Base-by-base conservation (phyloP, 768 basidiomycete genomes). In the Neoboletus subvelutipes region DNA sequence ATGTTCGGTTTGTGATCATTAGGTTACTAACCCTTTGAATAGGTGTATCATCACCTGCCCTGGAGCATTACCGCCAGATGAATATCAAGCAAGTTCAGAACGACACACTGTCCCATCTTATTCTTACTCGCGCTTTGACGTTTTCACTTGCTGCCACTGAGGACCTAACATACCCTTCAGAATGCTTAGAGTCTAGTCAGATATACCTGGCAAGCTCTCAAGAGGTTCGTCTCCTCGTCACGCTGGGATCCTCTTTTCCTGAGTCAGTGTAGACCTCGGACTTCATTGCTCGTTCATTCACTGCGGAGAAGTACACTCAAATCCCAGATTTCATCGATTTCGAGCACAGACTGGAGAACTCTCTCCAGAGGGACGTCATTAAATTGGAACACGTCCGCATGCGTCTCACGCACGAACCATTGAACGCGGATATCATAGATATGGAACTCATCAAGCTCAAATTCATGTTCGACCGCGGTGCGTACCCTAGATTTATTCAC, bases 261-360 rank as follows among this genome's bases (percentile, higher is more conserved):
- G 45, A 64, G 18, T 42, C 15, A 36, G 46, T 29, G 20, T 64
- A 85, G 92, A 92, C 89, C 2, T 81, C 87, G 13, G 93, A 94
- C 58, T 92, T 86, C 64, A 77, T 94, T 45, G 83, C 87, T 57
- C 83, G 87, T 45, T 90, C 90, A 10, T 92, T 94, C 69, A 81
- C 78, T 12, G 71, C 76, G 12, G 92, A 94, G 72, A 93, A 90
- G 71, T 93, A 93, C 68, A 88, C 90, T 28, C 90, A 94, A 86
- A 88, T 95, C 53, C 85, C 88, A n/a, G 90, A 94, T 66, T 94
- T 96, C 65, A 84, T 91, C 54, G 71, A 74, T 7, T 94, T 95
- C 56, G 89, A 94, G 67, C 85, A 88, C 49, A 80, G 83, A 39
- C 75, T 96, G 10, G 90, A 93, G 58, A 88, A 87, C 68, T 95